phyloP scores from a whole-genome alignment of 2,329 filamentous ascomycete genomes.

The Stachybotrys echinatus region DNA sequence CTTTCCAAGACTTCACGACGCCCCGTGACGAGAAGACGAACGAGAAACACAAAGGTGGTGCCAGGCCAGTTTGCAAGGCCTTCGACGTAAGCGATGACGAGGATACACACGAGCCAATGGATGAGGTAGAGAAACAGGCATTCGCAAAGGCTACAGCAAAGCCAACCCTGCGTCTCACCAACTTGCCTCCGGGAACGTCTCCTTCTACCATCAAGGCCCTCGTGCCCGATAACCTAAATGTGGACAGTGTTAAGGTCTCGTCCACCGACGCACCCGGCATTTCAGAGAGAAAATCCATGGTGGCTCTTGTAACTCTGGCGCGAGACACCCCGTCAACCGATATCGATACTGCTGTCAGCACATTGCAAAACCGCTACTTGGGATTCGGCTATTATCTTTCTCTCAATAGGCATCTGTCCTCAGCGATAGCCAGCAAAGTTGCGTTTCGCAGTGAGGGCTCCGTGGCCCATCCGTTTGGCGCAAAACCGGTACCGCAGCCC shows the following conservation, averaged over 20 bases:
- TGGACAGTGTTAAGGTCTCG: slow-evolving; percentile 70
- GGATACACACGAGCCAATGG: slow-evolving; percentile 36
- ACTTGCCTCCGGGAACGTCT: slow-evolving; percentile 55
- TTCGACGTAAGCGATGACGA: slow-evolving; percentile 66
- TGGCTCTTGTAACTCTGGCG: slow-evolving; percentile 76
- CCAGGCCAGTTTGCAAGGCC: slow-evolving; percentile 60
- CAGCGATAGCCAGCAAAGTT: slow-evolving; percentile 50
- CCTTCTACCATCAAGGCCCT: slow-evolving; percentile 55
- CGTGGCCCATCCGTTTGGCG: slow-evolving; percentile 68
- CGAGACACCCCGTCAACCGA: slow-evolving; percentile 77
- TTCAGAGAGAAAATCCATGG: slow-evolving; percentile 63
- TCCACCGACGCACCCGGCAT: slow-evolving; percentile 44
- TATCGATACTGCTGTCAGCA: slow-evolving; percentile 74
- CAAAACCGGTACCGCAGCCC: slow-evolving; percentile 54
- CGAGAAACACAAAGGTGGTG: slow-evolving; percentile 34
- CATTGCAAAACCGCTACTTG: slow-evolving; percentile 76
- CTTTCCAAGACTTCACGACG: slow-evolving; percentile 37
- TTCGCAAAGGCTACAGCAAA: slow-evolving; percentile 56
- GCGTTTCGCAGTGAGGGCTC: slow-evolving; percentile 30
- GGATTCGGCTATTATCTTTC: slow-evolving; percentile 79
- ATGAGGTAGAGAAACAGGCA: no score
- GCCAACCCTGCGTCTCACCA: slow-evolving; percentile 57
- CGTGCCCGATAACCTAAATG: slow-evolving; percentile 52
- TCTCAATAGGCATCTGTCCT: slow-evolving; percentile 78
- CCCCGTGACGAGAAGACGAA: slow-evolving; percentile 19